Percentiles rank a stretch among this genome's conserved stretches.
phyloP scores from a whole-genome alignment of 176 grass and related monocot species.

The maize (Zea mays) region Zm-B73-REFERENCE-NAM-5.0 NC_050103.1:6708001-6708500 shows the following conservation, averaged over 20 bases:
- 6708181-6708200: slow-evolving; percentile 48
- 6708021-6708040: slow-evolving; percentile 42
- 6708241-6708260: slow-evolving; percentile 72
- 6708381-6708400: slow-evolving; percentile 60
- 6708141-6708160: slow-evolving; percentile 54
- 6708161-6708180: slow-evolving; percentile 51
- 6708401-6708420: slow-evolving; percentile 55
- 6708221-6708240: slow-evolving; percentile 41
- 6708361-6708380: slow-evolving; percentile 53
- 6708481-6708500: slow-evolving; percentile 39
- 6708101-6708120: slow-evolving; percentile 26
- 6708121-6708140: not conserved
- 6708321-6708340: slow-evolving; percentile 11
- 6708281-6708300: slow-evolving; percentile 56
- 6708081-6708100: slow-evolving; percentile 43
- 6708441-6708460: slow-evolving; percentile 37
- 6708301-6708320: slow-evolving; percentile 52
- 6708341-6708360: slow-evolving; percentile 58
- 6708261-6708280: slow-evolving; percentile 64
- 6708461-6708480: slow-evolving; percentile 38
- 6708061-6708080: slow-evolving; percentile 34
- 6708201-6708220: slow-evolving; percentile 49
- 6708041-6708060: slow-evolving; percentile 43
- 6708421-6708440: not conserved
- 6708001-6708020: slow-evolving; percentile 4